Evolutionary conservation across 2,329 filamentous ascomycete species (phyloP), one percentile per base, ranked within the genome.

Genomic region (Hypoxylon sp.): DNA sequence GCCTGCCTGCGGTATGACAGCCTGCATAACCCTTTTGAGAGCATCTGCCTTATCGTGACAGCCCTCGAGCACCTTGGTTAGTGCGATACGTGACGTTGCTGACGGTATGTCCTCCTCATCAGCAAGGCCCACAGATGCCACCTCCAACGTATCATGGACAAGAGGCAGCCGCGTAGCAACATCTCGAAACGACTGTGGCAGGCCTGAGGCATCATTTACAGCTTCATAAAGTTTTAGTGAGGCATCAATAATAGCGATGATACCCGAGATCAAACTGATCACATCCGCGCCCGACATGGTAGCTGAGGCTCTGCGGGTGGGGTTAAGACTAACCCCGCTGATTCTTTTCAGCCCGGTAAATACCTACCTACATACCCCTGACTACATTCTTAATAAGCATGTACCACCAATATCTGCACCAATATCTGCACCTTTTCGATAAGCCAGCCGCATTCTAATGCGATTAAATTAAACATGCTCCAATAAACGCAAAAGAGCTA

Each of bases 181-280:
- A 19, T 73, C 68, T 17, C 70, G 71, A 62, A 78, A 79, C 8
- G 71, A 63, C 39, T 71, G 51, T 5, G 75, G 75, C 11, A 76
- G 73, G 37, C 74, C 75, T 9, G 70, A 17, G 14, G 69, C 64
- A 33, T 77, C 67, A 5, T 60, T 42, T 26, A 66, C 67, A 17
- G 75, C 71, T 11, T 73, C 69, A 65, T 74, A 74, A 37, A 78
- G 44, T 47, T 74, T 65, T 50, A 76, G 69, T 1, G 72, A 67
- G 10, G 61, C 71, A 35, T 77, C 75, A 59, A 77, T 61, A 51
- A 78, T 74, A 1, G 72, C 19, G 52, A 78, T 76, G 24, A 77
- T 73, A 11, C 72, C 73, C 3, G 74, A 73, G 19, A 78, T 74
- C 2, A 78, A 55, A 2, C 74, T 74, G 5, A 78, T 17, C 19